Evolutionary conservation across 257 asterid species (phyloP).

Genomic region (Paraleonurus japonicus): DNA sequence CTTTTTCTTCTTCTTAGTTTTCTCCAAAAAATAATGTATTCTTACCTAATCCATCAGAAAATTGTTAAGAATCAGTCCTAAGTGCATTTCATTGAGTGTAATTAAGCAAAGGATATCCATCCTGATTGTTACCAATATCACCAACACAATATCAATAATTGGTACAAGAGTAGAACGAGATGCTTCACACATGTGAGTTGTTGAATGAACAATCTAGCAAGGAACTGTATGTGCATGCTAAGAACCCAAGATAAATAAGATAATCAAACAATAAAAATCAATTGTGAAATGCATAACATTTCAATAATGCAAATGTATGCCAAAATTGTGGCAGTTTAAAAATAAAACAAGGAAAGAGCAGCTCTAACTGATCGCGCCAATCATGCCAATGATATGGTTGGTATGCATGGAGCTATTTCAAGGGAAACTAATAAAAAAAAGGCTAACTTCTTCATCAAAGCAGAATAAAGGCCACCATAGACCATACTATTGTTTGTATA

Average conservation of each 20-base stretch:
- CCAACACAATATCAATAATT: neutral
- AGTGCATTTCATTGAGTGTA: constrained; percentile 8
- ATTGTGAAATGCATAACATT: neutral
- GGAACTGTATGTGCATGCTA: neutral
- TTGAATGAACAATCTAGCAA: neutral
- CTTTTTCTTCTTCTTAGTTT: constrained; percentile 60
- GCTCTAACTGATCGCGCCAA: neutral
- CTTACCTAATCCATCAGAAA: constrained; percentile 55
- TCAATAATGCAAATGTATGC: neutral
- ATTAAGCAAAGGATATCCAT: neutral
- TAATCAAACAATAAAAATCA: too few species aligned
- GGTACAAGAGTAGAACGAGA: neutral
- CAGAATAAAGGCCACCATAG: neutral
- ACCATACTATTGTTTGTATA: neutral
- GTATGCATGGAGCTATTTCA: neutral
- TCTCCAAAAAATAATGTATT: constrained; percentile 71
- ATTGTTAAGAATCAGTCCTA: constrained; percentile 21
- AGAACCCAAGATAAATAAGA: neutral
- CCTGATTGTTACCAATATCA: neutral
- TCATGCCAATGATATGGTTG: neutral
- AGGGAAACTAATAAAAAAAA: neutral
- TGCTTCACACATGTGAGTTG: too few species aligned
- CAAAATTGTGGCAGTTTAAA: neutral
- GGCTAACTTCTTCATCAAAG: neutral
- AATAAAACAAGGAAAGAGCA: constrained; percentile 1